Percentiles rank a stretch among this genome's conserved stretches.
Conservation (phyloP, 2,329 filamentous ascomycete species). For the Alternaria metachromatica region DNA sequence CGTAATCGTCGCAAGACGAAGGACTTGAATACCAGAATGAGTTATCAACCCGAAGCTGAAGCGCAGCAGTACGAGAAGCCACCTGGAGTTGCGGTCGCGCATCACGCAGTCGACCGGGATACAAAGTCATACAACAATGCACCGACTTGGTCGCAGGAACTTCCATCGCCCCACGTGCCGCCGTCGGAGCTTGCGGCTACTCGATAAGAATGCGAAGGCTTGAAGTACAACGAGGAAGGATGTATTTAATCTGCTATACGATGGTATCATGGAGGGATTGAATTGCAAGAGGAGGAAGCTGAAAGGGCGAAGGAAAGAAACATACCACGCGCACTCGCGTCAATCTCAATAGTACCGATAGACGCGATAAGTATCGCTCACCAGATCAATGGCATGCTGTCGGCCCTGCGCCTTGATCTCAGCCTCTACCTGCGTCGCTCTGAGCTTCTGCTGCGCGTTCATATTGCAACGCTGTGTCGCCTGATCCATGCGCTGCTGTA, state of each 20-base stretch:
- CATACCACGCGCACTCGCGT: background rate
- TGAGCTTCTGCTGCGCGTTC: conserved; percentile 1
- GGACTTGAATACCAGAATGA: background rate
- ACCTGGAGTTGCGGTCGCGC: background rate
- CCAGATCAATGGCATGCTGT: background rate
- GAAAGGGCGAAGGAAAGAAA: background rate
- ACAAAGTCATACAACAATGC: background rate
- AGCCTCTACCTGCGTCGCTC: background rate
- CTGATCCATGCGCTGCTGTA: conserved; percentile 1
- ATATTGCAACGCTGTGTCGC: background rate
- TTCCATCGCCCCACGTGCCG: background rate
- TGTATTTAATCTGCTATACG: background rate
- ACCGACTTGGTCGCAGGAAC: background rate
- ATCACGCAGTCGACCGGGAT: background rate
- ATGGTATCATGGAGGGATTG: no score
- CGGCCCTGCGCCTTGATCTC: background rate
- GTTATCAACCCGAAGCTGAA: background rate
- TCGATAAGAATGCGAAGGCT: background rate
- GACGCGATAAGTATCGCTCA: background rate
- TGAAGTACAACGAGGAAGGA: background rate
- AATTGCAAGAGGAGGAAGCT: no score
- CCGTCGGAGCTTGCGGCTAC: background rate
- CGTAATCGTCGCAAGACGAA: background rate
- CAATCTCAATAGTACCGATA: background rate
- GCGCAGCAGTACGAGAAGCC: background rate